Conservation (phyloP, 495 filamentous ascomycete species). For the Tuber melanosporum region DNA sequence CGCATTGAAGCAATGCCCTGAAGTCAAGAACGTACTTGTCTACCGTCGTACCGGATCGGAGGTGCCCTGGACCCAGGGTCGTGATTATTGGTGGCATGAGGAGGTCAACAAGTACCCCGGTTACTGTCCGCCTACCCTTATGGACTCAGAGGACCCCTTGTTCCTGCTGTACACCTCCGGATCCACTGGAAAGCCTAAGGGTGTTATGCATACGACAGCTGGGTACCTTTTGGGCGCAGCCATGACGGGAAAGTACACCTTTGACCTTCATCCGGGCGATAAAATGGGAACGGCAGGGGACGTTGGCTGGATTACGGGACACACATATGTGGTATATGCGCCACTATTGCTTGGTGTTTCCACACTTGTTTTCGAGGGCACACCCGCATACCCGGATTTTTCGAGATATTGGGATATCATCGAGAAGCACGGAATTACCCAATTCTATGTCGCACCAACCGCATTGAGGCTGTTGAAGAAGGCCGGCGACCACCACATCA, state of each 20-base stretch:
- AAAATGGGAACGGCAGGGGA: slow-evolving; percentile 96
- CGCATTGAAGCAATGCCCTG: slow-evolving; percentile 92
- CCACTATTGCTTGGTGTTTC: slow-evolving; percentile 86
- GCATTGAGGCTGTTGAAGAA: slow-evolving; percentile 89
- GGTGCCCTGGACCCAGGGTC: slow-evolving; percentile 78
- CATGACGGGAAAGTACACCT: slow-evolving; percentile 93
- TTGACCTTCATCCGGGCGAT: slow-evolving; percentile 92
- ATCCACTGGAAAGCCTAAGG: slow-evolving; percentile 97
- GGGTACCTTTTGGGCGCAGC: slow-evolving; percentile 92
- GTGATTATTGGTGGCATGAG: slow-evolving; percentile 98
- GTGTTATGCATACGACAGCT: slow-evolving; percentile 95
- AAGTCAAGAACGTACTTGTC: slow-evolving; percentile 76
- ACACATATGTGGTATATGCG: slow-evolving; percentile 97
- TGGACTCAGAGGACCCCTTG: slow-evolving; percentile 90
- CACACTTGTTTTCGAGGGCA: slow-evolving; percentile 98
- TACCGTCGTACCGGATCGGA: slow-evolving; percentile 94
- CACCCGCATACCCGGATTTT: slow-evolving; percentile 94
- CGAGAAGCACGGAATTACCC: slow-evolving; percentile 86
- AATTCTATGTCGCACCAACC: slow-evolving; percentile 98
- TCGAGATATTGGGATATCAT: slow-evolving; percentile 98
- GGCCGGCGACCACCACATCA: slow-evolving; percentile 85
- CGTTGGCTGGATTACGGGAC: slow-evolving; percentile 99
- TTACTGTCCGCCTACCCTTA: slow-evolving; percentile 77
- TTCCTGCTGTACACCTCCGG: slow-evolving; percentile 98
- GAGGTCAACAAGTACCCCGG: slow-evolving; percentile 90